phyloP scores from a whole-genome alignment of 2,329 filamentous ascomycete species.

The Sporothrix brasiliensis region DNA sequence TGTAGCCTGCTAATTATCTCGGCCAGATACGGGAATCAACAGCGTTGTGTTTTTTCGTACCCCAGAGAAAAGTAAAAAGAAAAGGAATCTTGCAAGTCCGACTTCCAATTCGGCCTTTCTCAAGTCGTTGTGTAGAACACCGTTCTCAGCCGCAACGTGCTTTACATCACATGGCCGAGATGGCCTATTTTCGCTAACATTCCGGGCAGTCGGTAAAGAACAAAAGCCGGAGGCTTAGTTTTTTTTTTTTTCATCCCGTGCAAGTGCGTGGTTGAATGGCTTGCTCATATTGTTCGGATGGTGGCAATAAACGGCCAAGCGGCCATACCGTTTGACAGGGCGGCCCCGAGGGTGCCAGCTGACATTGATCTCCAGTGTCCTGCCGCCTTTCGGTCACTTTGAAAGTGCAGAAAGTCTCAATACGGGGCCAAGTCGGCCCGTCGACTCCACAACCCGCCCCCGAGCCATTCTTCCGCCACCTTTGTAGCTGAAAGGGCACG shows the following conservation, averaged over 20 bases:
- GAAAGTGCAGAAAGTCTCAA: slow-evolving; percentile 5
- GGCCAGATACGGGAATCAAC: background rate
- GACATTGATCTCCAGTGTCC: slow-evolving; percentile 7
- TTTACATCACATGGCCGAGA: background rate
- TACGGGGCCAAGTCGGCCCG: background rate
- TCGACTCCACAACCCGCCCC: background rate
- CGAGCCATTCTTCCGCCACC: background rate
- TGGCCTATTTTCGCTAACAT: background rate
- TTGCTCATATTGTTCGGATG: background rate
- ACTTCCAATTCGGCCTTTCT: background rate
- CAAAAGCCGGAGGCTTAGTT: background rate
- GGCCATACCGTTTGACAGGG: background rate
- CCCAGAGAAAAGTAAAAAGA: background rate
- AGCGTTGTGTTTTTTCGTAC: slow-evolving; percentile 18
- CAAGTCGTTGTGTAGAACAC: background rate
- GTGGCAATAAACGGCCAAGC: background rate
- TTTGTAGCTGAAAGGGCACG: background rate
- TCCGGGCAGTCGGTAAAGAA: background rate
- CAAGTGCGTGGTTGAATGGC: background rate
- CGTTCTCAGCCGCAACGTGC: background rate
- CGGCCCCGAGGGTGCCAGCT: background rate
- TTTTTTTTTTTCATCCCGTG: background rate
- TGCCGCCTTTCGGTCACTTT: background rate
- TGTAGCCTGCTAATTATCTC: background rate
- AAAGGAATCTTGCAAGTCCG: slow-evolving; percentile 1